Percentiles rank a stretch among this genome's conserved stretches.
Conservation (phyloP, 2,329 filamentous ascomycete genomes). For the Fusarium pininemorale region DNA sequence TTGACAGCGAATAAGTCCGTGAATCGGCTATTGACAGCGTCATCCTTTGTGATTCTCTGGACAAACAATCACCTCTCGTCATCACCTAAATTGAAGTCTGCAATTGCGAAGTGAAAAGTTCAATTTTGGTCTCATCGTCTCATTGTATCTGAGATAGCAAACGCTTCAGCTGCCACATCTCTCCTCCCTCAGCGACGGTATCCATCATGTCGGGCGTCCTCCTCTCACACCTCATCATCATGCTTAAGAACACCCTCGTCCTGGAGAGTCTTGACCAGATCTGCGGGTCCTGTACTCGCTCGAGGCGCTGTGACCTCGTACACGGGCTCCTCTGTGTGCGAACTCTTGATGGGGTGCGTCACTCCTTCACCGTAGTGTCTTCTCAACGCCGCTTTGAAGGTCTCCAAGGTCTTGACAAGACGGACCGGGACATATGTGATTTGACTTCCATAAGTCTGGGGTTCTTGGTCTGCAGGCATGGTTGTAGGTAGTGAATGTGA, state of each 20-base stretch:
- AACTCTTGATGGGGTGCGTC: neutral
- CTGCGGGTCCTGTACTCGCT: fast-evolving
- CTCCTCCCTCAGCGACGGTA: fast-evolving
- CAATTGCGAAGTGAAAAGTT: fast-evolving
- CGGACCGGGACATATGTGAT: neutral
- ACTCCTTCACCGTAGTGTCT: neutral
- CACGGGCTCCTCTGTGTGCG: neutral
- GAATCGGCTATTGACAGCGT: fast-evolving
- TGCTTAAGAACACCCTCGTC: neutral
- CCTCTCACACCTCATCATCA: neutral
- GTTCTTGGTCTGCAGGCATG: neutral
- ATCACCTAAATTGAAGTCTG: neutral
- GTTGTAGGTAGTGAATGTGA: neutral
- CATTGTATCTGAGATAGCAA: neutral
- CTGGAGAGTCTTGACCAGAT: neutral
- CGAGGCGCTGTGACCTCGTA: neutral
- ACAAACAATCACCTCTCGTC: neutral
- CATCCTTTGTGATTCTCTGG: fast-evolving
- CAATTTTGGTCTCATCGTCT: neutral
- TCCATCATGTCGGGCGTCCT: fast-evolving
- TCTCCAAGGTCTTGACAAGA: neutral
- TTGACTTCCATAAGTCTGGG: neutral
- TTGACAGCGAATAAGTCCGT: fast-evolving
- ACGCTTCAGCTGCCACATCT: fast-evolving
- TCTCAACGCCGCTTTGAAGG: neutral